A percentile compares a stretch with the other conserved stretches of the same genome.
These are phyloP conservation scores for Pseudisothecium myosuroides DNA, from an alignment of 225 moss, liverwort and hornwort species.

Conservation along the genomic window DNA sequence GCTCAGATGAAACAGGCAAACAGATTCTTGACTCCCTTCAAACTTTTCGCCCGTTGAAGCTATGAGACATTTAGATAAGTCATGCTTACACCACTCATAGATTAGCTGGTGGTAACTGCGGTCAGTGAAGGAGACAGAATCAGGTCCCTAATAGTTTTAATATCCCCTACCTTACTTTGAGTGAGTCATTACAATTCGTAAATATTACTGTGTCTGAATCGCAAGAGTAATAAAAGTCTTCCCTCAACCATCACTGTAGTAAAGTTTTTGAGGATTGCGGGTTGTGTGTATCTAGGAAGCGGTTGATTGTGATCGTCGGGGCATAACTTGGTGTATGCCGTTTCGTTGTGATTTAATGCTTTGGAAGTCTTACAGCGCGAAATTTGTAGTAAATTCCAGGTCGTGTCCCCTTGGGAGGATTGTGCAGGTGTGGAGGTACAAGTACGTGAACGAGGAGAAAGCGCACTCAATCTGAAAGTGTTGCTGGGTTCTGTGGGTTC, in stretches of 20 bases:
- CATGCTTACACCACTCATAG: not conserved
- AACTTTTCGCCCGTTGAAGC: not conserved
- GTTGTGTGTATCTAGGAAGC: not conserved
- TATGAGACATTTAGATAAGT: not conserved
- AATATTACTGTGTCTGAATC: not conserved
- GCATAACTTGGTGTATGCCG: not conserved
- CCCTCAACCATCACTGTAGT: not conserved
- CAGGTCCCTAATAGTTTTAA: not conserved
- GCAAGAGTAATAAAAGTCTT: not conserved
- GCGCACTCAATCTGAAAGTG: constrained; percentile 25
- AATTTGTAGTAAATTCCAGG: not conserved
- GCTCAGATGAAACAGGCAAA: constrained; percentile 20
- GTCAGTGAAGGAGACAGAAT: not conserved
- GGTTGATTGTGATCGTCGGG: not conserved
- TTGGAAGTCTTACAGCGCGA: not conserved
- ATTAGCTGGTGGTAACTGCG: not conserved
- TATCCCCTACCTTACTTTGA: not conserved
- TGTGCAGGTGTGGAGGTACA: not conserved
- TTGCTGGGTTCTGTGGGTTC: constrained; percentile 58
- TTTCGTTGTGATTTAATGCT: not conserved
- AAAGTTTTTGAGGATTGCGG: not conserved
- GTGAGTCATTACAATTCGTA: not conserved
- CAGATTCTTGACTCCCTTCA: not conserved
- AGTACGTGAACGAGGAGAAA: not conserved
- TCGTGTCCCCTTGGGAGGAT: not conserved